These are phyloP conservation scores for Pythium phragmiticola DNA, from an alignment of 352 stramenopile genomes.

Conservation along the genomic window DNA sequence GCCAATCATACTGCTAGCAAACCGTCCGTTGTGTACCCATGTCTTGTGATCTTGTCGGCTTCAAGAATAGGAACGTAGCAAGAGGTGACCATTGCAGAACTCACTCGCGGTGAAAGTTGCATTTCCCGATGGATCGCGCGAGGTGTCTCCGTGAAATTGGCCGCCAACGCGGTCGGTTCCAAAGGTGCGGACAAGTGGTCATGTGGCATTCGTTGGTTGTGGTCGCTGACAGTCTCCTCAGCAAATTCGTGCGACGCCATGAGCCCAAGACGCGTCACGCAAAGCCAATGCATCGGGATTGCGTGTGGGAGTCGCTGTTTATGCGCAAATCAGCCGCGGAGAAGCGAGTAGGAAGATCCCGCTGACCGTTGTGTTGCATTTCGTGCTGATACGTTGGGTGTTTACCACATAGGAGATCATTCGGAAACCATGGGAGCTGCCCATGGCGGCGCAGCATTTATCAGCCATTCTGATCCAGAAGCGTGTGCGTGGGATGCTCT, in stretches of 20 bases:
- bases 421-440: constrained; percentile 65
- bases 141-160: constrained; percentile 40
- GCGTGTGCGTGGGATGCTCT: constrained; percentile 61
- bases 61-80: not conserved
- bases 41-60: not conserved
- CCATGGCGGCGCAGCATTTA: constrained; percentile 81
- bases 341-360: constrained; percentile 38
- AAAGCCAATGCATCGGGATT: constrained; percentile 30
- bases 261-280: constrained; percentile 45
- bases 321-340: constrained; percentile 72
- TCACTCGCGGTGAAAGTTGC: not conserved
- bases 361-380: not conserved
- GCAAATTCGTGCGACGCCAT: constrained; percentile 52
- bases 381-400: not conserved
- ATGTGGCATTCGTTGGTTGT: not conserved
- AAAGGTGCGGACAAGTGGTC: constrained; percentile 35
- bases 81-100: not conserved
- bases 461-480: constrained; percentile 80
- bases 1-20: not conserved
- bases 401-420: constrained; percentile 50
- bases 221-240: constrained; percentile 10
- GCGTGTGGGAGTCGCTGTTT: constrained; percentile 74
- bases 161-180: constrained; percentile 41
- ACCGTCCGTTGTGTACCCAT: not conserved
- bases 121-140: constrained; percentile 29